Base-by-base conservation (phyloP, 129 eudicot genomes). In the Pittosporum tobira region DNA sequence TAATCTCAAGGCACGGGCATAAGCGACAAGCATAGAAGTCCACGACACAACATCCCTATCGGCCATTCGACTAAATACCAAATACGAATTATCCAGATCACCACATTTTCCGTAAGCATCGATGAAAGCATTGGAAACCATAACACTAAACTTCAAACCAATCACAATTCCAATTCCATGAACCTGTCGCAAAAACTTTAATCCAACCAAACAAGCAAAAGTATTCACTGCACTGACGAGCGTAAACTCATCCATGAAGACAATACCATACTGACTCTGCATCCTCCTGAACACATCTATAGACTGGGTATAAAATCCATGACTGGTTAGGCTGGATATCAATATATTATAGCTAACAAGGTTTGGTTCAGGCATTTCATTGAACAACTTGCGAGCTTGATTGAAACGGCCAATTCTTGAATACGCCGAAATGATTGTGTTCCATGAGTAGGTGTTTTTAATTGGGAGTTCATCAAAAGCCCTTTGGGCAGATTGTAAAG, bases 21-120 rank as follows among this genome's bases (percentile, higher is more conserved):
- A 79, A 62, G 77, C 77, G 48, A 46, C 81, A 52, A 79, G 57
- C 77, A 79, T 71, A 2, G 85, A 79, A 43, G 85, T 79, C 85
- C 81, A 79, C 2, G 81, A 74, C 51, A 75, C 74, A 16, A 75
- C 70, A 55, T 74, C 72, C 36, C 51, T 66, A 19, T 71, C 75
- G 5, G 42, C 25, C 75, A 74, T 79, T 22, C 48, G 30, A 66
- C 71, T 24, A 24, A 79, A 79, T 8, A 74, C 51, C 54, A 22
- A 3, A 24, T 22, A 61, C 19, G 73, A 70, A 15, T 14, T 2
- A 20, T 73, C 73, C 0, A 71, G 73, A 23, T 25, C 26, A 2
- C 59, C 69, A 55, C 84, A 78, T 62, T 78, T 71, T 18, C 81
- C 85, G 63, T 74, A 79, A 57, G 75, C 80, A 67, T 79, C 69